Base-by-base conservation (phyloP, 176 grass and related monocot genomes). In the Carex scoparia region DNA sequence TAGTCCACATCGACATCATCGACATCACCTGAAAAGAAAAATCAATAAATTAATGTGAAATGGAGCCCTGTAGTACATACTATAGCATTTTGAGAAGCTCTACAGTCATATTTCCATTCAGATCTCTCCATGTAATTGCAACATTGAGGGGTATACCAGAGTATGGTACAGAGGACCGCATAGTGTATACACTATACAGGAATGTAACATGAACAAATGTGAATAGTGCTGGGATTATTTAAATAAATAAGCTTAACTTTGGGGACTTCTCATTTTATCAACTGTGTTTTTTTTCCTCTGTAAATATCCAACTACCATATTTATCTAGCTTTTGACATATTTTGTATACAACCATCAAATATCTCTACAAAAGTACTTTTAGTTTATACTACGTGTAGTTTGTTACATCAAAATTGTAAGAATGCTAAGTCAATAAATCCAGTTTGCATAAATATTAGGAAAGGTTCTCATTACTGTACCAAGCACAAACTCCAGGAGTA, bases 1-100 rank as follows among this genome's bases (percentile, higher is more conserved):
- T 96, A 23, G 93, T 96, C 97, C 97, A 99, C 97, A 99, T 99
- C 33, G 91, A 93, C 91, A 99, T 99, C 79, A 94, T 75, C 83
- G 97, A 89, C 90, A 99, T 94, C 86, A 99, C 93, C 97, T 99
- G 86, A n/a, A 88, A 87, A 80, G 58, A 5, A 88, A 46, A 87
- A 32, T 46, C 16, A 64, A 10, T 1, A 77, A 88, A 86, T 40
- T 83, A 67, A 82, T 49, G 3, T 13, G 4, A 10, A 75, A 54
- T 44, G 37, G 33, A n/a, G 28, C 4, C 71, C 71, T 53, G 14
- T 42, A 1, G 1, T 18, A 33, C 27, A 78, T 33, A 18, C 5
- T 18, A 56, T 57, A 56, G 19, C 23, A 77, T 55, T 27, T 5
- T 32, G 9, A 32, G 12, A 27, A 74, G 70, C 16, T 12, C 10